Percentiles rank a stretch among this genome's conserved stretches.
These are phyloP conservation scores for Groenewaldozyma auringiensis DNA, from an alignment of 1,139 yeast species.

Conservation along the genomic window DNA sequence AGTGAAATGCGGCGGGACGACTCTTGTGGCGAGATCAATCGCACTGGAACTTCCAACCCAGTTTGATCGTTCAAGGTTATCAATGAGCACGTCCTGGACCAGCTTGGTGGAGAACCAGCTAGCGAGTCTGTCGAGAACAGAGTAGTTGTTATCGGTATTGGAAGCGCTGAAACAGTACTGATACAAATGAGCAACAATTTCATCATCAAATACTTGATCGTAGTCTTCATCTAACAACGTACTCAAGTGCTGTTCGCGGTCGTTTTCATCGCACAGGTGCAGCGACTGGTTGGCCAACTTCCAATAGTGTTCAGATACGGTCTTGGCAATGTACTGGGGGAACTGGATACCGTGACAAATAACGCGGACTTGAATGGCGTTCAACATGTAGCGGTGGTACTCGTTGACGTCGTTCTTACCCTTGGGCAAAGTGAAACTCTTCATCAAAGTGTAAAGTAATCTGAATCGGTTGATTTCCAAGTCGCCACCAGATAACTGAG, in stretches of 20 bases:
- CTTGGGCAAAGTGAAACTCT: slow-evolving; percentile 22
- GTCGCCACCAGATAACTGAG: slow-evolving; percentile 36
- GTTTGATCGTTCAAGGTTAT: slow-evolving; percentile 14
- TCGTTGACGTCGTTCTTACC: slow-evolving; percentile 12
- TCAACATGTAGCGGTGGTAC: slow-evolving; percentile 25
- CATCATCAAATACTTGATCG: slow-evolving; percentile 10
- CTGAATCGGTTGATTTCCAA: slow-evolving; percentile 20
- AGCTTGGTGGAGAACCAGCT: slow-evolving; percentile 26
- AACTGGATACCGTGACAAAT: slow-evolving; percentile 10
- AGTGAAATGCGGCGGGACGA: slow-evolving; percentile 26
- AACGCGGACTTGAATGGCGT: slow-evolving; percentile 28
- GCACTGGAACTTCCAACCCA: slow-evolving; percentile 14
- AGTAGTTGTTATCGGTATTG: slow-evolving; percentile 13
- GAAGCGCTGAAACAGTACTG: slow-evolving; percentile 15
- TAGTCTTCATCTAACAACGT: slow-evolving; percentile 7
- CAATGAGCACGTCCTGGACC: slow-evolving; percentile 22
- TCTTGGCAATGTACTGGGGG: slow-evolving; percentile 10
- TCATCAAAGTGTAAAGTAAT: slow-evolving; percentile 25
- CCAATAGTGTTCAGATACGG: slow-evolving; percentile 19
- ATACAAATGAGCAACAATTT: slow-evolving; percentile 4
- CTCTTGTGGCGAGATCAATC: slow-evolving; percentile 20
- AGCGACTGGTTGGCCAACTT: slow-evolving; percentile 17
- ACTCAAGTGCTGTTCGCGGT: slow-evolving; percentile 1
- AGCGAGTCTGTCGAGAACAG: slow-evolving; percentile 28
- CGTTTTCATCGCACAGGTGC: not conserved